Evolutionary conservation across 352 stramenopile genomes (phyloP).

Genomic region (Pythium monospermum): DNA sequence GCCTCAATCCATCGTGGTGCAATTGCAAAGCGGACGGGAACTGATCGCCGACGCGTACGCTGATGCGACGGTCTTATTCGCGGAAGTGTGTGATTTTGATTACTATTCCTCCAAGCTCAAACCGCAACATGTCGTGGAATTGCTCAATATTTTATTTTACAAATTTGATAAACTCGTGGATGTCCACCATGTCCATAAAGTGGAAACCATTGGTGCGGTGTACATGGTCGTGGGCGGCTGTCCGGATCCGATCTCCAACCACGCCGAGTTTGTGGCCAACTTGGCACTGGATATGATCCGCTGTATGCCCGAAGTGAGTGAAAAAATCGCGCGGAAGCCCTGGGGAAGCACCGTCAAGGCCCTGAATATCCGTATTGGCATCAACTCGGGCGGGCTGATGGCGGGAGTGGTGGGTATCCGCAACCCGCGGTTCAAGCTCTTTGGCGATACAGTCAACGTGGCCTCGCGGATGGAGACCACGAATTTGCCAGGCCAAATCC

Average conservation of each 20-base stretch:
- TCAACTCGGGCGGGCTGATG: conserved; percentile 84
- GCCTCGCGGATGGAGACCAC: conserved; percentile 84
- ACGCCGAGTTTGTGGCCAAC: conserved; percentile 78
- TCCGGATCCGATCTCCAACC: conserved; percentile 57
- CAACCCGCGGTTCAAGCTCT: conserved; percentile 86
- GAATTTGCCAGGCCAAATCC: conserved; percentile 73
- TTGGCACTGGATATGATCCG: conserved; percentile 76
- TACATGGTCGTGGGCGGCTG: conserved; percentile 88
- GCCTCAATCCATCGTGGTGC: conserved; percentile 64
- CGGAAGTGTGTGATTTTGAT: conserved; percentile 83
- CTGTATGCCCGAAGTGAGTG: conserved; percentile 71
- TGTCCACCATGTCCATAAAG: conserved; percentile 86
- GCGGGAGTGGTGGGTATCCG: conserved; percentile 80
- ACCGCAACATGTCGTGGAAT: conserved; percentile 79
- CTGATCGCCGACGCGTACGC: conserved; percentile 83
- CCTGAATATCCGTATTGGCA: conserved; percentile 82
- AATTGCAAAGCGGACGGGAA: conserved; percentile 70
- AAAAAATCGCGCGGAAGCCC: conserved; percentile 63
- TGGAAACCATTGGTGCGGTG: conserved; percentile 87
- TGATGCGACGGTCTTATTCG: conserved; percentile 71
- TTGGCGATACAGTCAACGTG: conserved; percentile 85
- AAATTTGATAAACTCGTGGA: conserved; percentile 88
- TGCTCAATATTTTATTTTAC: conserved; percentile 88
- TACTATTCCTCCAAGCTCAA: conserved; percentile 75
- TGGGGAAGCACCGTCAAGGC: conserved; percentile 66